Conservation (phyloP, 306 rosid species). For the Cercis canadensis region DNA sequence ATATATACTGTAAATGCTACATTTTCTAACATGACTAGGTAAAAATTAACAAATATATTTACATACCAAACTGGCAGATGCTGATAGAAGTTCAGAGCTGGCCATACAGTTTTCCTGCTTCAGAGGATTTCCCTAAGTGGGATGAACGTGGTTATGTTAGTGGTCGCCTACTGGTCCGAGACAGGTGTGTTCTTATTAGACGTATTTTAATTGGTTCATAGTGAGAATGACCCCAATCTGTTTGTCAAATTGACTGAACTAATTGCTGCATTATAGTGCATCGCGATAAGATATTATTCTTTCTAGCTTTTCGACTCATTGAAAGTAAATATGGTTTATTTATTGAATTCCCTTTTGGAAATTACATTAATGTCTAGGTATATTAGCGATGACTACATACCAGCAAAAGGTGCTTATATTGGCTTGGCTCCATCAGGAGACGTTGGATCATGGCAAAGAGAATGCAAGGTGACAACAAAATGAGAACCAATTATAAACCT, state of each 20-base stretch:
- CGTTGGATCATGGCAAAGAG: conserved; percentile 93
- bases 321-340: no score
- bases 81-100: conserved; percentile 72
- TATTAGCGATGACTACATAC: conserved; percentile 42
- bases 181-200: conserved; percentile 46
- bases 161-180: conserved; percentile 71
- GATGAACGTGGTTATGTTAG: conserved; percentile 71
- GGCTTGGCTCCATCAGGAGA: conserved; percentile 89
- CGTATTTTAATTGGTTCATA: not conserved
- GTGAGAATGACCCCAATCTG: conserved; percentile 14
- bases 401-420: conserved; percentile 71
- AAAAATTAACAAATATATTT: not conserved
- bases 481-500: not conserved
- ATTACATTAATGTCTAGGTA: conserved; percentile 45
- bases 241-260: conserved; percentile 1
- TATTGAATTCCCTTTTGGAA: conserved; percentile 12
- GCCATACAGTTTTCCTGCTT: conserved; percentile 84
- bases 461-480: conserved; percentile 66
- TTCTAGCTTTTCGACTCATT: not conserved
- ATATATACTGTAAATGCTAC: not conserved
- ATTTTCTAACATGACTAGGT: not conserved
- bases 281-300: not conserved
- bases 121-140: conserved; percentile 59
- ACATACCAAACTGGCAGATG: conserved; percentile 55
- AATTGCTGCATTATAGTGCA: not conserved